A percentile compares a stretch with the other conserved stretches of the same genome.
These are phyloP conservation scores for Raphidocelis subcapitata DNA, from an alignment of 139 green algal genomes.

Conservation along the genomic window DNA sequence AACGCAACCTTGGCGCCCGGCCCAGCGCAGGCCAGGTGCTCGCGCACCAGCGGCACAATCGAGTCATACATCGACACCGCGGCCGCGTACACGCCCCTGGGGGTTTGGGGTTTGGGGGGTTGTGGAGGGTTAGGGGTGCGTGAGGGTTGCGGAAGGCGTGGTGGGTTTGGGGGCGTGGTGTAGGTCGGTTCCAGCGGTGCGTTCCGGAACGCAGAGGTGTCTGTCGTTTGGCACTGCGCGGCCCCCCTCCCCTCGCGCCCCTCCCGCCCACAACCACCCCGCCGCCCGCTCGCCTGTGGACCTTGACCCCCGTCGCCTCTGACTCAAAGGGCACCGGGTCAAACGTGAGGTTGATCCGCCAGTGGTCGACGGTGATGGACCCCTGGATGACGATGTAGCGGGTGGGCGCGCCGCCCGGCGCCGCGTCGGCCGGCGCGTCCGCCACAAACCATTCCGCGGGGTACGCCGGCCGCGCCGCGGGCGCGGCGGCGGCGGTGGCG, in stretches of 20 bases:
- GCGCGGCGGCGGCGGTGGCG: background rate
- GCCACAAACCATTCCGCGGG: conserved; percentile 75
- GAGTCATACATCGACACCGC: conserved; percentile 81
- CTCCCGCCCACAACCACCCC: no score
- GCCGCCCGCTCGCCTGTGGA: conserved; percentile 22
- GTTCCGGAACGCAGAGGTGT: no score
- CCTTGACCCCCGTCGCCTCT: conserved; percentile 64
- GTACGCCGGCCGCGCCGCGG: background rate
- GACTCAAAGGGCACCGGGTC: conserved; percentile 96
- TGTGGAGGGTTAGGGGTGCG: background rate
- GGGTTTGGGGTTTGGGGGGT: background rate
- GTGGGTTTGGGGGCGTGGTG: no score
- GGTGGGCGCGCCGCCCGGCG: conserved; percentile 9
- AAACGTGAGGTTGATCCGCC: conserved; percentile 93
- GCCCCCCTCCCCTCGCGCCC: no score
- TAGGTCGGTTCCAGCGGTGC: no score
- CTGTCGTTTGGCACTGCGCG: no score
- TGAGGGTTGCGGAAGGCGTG: no score
- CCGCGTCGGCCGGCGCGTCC: conserved; percentile 54
- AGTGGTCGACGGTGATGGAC: conserved; percentile 73
- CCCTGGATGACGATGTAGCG: conserved; percentile 87
- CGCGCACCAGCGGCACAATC: conserved; percentile 75
- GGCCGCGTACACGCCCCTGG: conserved; percentile 82
- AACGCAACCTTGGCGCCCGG: conserved; percentile 17
- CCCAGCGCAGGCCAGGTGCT: conserved; percentile 62